phyloP scores from a whole-genome alignment of 768 basidiomycete species.

The Termitomyces sp. region DNA sequence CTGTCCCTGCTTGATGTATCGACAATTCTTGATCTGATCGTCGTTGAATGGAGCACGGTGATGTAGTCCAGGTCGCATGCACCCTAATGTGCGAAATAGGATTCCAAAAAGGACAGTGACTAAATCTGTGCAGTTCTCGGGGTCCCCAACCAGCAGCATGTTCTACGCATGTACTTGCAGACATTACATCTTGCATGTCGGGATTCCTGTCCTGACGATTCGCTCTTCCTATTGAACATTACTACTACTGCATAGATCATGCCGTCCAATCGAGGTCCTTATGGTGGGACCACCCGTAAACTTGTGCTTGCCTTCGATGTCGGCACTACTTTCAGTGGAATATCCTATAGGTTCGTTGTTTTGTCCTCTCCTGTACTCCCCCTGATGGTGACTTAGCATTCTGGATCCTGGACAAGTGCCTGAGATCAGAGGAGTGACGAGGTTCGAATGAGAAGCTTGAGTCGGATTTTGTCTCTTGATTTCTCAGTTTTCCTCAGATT shows the following conservation, averaged over 20 bases:
- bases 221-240: neutral
- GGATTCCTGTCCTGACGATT: neutral
- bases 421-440: slow-evolving; percentile 39
- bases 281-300: slow-evolving; percentile 8
- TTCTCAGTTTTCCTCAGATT: slow-evolving; percentile 25
- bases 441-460: slow-evolving; percentile 12
- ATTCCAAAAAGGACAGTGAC: neutral
- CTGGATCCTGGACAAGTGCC: slow-evolving; percentile 33
- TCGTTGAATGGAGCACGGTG: neutral
- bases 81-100: neutral
- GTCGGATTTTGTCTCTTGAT: neutral
- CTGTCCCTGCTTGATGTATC: neutral
- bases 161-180: neutral
- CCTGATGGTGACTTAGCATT: slow-evolving; percentile 18
- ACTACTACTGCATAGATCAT: neutral
- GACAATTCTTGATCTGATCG: neutral
- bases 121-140: neutral
- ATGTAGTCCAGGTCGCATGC: neutral
- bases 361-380: neutral
- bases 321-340: slow-evolving; percentile 43
- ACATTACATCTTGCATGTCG: neutral
- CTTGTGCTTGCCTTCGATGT: slow-evolving; percentile 43
- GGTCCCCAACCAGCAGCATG: neutral
- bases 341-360: slow-evolving; percentile 30
- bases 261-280: neutral